Base-by-base conservation (phyloP, 2,329 filamentous ascomycete genomes). In the Aspergillus melleus region DNA sequence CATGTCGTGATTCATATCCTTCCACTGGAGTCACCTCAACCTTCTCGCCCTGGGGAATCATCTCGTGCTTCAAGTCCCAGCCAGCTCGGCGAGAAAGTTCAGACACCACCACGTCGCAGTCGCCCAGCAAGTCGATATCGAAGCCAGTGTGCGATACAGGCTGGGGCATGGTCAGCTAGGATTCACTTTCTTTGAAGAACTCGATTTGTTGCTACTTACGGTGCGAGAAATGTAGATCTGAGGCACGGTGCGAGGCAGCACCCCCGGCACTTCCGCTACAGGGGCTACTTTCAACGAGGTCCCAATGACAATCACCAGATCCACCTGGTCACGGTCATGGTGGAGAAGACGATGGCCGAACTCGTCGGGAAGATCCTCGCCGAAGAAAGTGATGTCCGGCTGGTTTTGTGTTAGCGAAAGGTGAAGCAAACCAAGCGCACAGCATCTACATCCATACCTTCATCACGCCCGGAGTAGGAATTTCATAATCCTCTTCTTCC, bases 381-480 rank as follows among this genome's bases (percentile, higher is more conserved):
- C 94, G 70, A 98, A 98, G 80, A 99, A 98, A 51, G 92, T 98
- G 72, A 99, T 98, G 78, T 98, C 94, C 9, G 95, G 95, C 83
- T 85, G 1, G 22, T 71, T 16, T 19, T 14, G 30, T n/a, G 54
- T 68, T 26, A 66, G 63, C 52, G 39, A 56, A 42, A 24, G 20
- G 39, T 44, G 46, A 39, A 49, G 30, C 30, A 14, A 19, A 26
- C 1, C 30, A 36, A 8, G 20, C n/a, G 36, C 54, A 20, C 6
- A 44, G 11, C 14, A 19, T 12, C 46, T 2, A n/a, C 8, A n/a
- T 19, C 68, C 70, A 54, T 65, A 77, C 80, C 76, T 86, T 96
- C 92, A 96, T 96, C 72, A 96, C 87, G 58, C 91, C 92, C 2
- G 87, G 85, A 52, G 84, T 81, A 2, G 87, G 86, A 44, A 90